phyloP scores from a whole-genome alignment of 495 filamentous ascomycete genomes.

The Physcia stellaris region DNA sequence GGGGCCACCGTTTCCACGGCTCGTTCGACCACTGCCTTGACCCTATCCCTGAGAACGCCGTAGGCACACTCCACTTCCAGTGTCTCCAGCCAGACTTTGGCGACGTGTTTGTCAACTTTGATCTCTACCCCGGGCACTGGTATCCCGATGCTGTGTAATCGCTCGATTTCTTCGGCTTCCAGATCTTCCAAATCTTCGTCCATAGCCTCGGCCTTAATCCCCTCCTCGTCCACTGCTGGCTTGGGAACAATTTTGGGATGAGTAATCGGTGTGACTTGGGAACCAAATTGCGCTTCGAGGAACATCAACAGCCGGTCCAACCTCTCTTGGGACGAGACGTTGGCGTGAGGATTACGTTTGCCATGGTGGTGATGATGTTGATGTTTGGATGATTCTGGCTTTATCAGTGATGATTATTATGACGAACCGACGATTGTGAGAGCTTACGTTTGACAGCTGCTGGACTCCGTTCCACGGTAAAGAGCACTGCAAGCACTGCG shows the following conservation, averaged over 20 bases:
- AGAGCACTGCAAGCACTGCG: constrained; percentile 79
- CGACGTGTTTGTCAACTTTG: constrained; percentile 74
- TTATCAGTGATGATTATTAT: no score
- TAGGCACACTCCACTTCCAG: constrained; percentile 77
- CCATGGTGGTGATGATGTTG: constrained; percentile 35
- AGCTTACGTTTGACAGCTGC: constrained; percentile 82
- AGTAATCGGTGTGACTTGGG: constrained; percentile 58
- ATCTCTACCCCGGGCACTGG: constrained; percentile 82
- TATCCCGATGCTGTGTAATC: constrained; percentile 67
- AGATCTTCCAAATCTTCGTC: constrained; percentile 37
- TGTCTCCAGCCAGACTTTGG: constrained; percentile 80
- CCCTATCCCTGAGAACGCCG: constrained; percentile 58
- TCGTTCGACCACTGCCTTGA: constrained; percentile 79
- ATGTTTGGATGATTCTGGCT: constrained; percentile 40
- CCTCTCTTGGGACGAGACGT: constrained; percentile 55
- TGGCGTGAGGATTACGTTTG: constrained; percentile 53
- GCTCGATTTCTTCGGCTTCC: constrained; percentile 44
- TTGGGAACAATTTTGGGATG: constrained; percentile 40
- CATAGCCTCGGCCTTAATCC: constrained; percentile 17
- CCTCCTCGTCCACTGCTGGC: constrained; percentile 15
- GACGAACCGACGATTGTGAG: neutral
- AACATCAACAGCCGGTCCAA: constrained; percentile 82
- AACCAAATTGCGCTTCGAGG: constrained; percentile 91
- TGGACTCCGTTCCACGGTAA: constrained; percentile 81
- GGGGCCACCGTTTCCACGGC: constrained; percentile 83